These are phyloP conservation scores for Mycocentrospora acerina DNA, from an alignment of 2,329 filamentous ascomycete species.

Conservation along the genomic window DNA sequence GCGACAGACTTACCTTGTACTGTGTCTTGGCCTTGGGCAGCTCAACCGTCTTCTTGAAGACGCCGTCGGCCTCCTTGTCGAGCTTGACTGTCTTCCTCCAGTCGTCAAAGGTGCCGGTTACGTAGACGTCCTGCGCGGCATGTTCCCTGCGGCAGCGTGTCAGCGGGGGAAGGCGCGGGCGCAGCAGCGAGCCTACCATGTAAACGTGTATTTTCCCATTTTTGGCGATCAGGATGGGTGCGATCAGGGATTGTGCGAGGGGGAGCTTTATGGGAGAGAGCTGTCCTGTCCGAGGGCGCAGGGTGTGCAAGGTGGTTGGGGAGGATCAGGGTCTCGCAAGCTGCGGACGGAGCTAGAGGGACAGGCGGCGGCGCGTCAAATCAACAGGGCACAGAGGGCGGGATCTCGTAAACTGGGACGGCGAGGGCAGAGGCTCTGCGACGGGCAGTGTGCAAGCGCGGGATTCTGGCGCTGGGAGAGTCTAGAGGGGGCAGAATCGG, in stretches of 20 bases:
- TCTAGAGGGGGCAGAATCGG: slow-evolving; percentile 13
- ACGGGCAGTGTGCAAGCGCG: slow-evolving; percentile 14
- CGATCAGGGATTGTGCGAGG: slow-evolving; percentile 14
- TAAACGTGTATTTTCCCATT: slow-evolving; percentile 71
- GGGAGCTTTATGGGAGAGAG: slow-evolving; percentile 24
- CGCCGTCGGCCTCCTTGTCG: slow-evolving; percentile 67
- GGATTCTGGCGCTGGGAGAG: slow-evolving; percentile 10
- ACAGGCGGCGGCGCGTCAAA: slow-evolving; percentile 26
- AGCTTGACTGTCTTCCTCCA: slow-evolving; percentile 88
- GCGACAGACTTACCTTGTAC: slow-evolving; percentile 76
- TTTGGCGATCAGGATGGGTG: slow-evolving; percentile 21
- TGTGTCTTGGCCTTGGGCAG: slow-evolving; percentile 73
- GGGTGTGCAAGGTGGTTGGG: slow-evolving; percentile 26
- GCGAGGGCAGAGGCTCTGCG: slow-evolving; percentile 15
- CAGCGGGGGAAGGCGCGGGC: slow-evolving; percentile 13
- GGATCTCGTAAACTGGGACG: slow-evolving; percentile 4
- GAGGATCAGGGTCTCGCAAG: slow-evolving; percentile 27
- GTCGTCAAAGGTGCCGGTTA: slow-evolving; percentile 93
- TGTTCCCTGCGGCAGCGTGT: slow-evolving; percentile 68
- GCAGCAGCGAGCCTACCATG: slow-evolving; percentile 58
- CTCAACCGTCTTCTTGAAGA: slow-evolving; percentile 79
- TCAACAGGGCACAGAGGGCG: slow-evolving; percentile 5
- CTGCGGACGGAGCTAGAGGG: slow-evolving; percentile 23
- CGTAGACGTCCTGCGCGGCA: slow-evolving; percentile 81
- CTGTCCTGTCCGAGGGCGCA: slow-evolving; percentile 28